Base-by-base conservation (phyloP, 768 basidiomycete species). In the Pisolithus microcarpus region DNA sequence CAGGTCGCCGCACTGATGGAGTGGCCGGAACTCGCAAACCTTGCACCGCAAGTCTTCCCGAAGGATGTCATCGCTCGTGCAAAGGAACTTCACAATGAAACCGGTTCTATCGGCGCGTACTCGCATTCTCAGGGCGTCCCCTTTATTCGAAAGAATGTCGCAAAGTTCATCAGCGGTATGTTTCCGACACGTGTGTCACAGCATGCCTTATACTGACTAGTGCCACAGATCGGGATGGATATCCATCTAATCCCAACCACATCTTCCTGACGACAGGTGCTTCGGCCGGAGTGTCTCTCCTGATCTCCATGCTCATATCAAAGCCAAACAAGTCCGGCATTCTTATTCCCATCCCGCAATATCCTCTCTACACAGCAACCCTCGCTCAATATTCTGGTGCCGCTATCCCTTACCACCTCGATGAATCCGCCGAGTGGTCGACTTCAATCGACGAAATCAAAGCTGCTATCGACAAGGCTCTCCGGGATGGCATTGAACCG, bases 211-310 rank as follows among this genome's bases (percentile, higher is more conserved):
- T 23, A 18, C 10, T 46, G 23, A 36, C 15, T 39, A 16, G 10
- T 21, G 4, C 31, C 40, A 37, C 61, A 95, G 92, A 85, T 49
- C 91, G 95, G 45, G 95, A 98, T 65, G 93, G 92, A 10, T 84
- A 82, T 67, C 84, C 91, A 3, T 76, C 91, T 16, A 69, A 88
- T 64, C 87, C 92, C 2, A 79, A 80, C 49, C 75, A 85, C 65
- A 95, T 99, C 67, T 99, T 91, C 78, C 81, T 99, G 39, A 98
- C 95, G 16, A 87, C 82, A 23, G 96, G 95, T 38, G 95, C 96
- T 18, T 96, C 93, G 19, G 83, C 84, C 11, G 96, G 95, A 48
- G 94, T 99, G n/a, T 85, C 88, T 19, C 81, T 91, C 18, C 72
- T 91, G 21, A 81, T 95, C 58, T 81, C 81, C 61, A 81, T 88